Conservation (phyloP, 78 protist species). For the Dictyostelium brefeldianum region DNA sequence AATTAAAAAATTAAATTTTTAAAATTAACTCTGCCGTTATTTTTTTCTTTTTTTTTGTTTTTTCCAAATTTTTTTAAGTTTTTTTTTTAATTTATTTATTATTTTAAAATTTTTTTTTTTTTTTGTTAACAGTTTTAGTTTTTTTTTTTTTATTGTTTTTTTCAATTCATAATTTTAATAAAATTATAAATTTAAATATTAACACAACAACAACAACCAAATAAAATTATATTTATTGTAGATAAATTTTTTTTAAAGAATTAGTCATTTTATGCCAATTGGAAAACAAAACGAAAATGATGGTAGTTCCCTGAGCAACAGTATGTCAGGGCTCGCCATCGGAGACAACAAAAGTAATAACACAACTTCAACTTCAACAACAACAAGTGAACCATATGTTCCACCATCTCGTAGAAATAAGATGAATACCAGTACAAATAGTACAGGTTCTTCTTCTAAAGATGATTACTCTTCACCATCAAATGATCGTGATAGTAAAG, state of each 20-base stretch:
- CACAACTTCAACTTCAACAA: background rate
- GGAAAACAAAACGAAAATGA: constrained; percentile 80
- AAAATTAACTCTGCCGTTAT: no score
- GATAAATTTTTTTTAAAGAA: constrained; percentile 22
- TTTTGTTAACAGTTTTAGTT: no score
- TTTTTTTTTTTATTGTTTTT: no score
- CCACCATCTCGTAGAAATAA: constrained; percentile 62
- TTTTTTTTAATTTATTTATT: no score
- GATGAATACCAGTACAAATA: background rate
- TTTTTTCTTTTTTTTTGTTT: constrained; percentile 15
- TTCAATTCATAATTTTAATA: no score
- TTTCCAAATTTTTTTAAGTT: no score
- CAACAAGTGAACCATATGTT: constrained; percentile 45
- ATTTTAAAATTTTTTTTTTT: no score
- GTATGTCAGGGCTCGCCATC: constrained; percentile 81
- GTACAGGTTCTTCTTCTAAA: background rate
- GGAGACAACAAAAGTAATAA: constrained; percentile 50
- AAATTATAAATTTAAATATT: background rate
- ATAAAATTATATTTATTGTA: background rate
- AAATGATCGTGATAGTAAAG: background rate
- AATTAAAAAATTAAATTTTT: no score
- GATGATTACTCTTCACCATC: constrained; percentile 29
- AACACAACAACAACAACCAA: background rate
- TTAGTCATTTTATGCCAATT: constrained; percentile 82
- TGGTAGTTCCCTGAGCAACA: constrained; percentile 71